Conservation (phyloP, 805 yeast species). For the Komagataella pseudopastoris region DNA sequence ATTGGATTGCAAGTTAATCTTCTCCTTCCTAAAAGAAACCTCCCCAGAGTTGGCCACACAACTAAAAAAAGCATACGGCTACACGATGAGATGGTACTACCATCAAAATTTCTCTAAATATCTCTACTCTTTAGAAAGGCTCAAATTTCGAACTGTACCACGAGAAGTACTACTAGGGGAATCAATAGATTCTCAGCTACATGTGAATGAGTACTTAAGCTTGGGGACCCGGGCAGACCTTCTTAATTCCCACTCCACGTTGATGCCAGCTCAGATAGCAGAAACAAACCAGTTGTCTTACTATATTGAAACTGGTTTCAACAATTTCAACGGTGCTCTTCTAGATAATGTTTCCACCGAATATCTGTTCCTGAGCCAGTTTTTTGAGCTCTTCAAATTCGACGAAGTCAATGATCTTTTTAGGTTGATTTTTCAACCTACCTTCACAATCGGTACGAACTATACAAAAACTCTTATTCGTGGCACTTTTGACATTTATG, state of each 20-base stretch:
- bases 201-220: constrained; percentile 38
- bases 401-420: constrained; percentile 31
- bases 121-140: constrained; percentile 52
- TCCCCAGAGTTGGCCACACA: constrained; percentile 57
- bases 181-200: background rate
- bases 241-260: constrained; percentile 41
- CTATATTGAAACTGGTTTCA: constrained; percentile 62
- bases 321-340: constrained; percentile 60
- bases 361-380: constrained; percentile 57
- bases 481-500: constrained; percentile 58
- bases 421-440: constrained; percentile 36
- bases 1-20: constrained; percentile 48
- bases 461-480: constrained; percentile 27
- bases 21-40: constrained; percentile 37
- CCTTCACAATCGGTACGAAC: constrained; percentile 33
- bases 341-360: constrained; percentile 71
- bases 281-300: constrained; percentile 56
- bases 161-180: constrained; percentile 39
- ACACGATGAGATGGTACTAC: constrained; percentile 93
- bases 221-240: constrained; percentile 50
- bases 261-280: constrained; percentile 74
- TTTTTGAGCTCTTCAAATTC: constrained; percentile 40
- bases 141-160: constrained; percentile 44
- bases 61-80: constrained; percentile 65
- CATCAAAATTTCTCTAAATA: constrained; percentile 66